These are phyloP conservation scores for Capsicum pubescens DNA, from an alignment of 257 asterid species.

Conservation along the genomic window DNA sequence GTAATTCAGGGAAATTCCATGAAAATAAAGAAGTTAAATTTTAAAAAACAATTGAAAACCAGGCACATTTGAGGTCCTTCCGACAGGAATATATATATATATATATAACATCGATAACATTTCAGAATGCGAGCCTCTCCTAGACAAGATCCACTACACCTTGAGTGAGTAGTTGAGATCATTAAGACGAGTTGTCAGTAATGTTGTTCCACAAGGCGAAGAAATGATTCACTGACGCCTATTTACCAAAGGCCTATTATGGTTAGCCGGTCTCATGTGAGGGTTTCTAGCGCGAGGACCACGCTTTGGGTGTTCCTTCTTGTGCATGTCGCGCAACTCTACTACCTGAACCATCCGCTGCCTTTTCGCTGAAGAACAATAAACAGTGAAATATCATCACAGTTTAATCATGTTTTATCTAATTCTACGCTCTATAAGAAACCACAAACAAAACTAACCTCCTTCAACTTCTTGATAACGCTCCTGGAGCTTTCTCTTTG, in stretches of 20 bases:
- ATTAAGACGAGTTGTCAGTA: neutral
- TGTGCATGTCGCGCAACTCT: conserved; percentile 73
- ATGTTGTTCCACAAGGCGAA: neutral
- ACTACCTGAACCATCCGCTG: conserved; percentile 73
- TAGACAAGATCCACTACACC: too few relatives aligned
- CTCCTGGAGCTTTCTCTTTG: conserved; percentile 90
- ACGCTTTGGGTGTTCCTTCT: conserved; percentile 65
- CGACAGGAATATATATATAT: too few relatives aligned
- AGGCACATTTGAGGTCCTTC: too few relatives aligned
- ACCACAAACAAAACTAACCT: conserved; percentile 50
- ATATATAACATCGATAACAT: too few relatives aligned
- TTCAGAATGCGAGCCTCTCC: too few relatives aligned
- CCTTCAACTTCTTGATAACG: conserved; percentile 81
- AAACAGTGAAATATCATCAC: conserved; percentile 19
- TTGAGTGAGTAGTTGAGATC: neutral
- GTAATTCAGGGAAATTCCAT: neutral
- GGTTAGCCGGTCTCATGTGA: conserved; percentile 56
- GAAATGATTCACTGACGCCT: conserved; percentile 49
- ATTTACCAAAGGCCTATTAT: conserved; percentile 59
- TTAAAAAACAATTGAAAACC: neutral
- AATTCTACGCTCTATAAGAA: neutral
- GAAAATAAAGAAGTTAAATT: neutral
- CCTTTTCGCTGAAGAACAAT: conserved; percentile 61
- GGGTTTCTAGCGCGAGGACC: conserved; percentile 51
- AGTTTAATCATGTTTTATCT: neutral